Evolutionary conservation across 139 green algal genomes (phyloP), one percentile per base, ranked within the genome.

Genomic region (Picochlorum costavermella): DNA sequence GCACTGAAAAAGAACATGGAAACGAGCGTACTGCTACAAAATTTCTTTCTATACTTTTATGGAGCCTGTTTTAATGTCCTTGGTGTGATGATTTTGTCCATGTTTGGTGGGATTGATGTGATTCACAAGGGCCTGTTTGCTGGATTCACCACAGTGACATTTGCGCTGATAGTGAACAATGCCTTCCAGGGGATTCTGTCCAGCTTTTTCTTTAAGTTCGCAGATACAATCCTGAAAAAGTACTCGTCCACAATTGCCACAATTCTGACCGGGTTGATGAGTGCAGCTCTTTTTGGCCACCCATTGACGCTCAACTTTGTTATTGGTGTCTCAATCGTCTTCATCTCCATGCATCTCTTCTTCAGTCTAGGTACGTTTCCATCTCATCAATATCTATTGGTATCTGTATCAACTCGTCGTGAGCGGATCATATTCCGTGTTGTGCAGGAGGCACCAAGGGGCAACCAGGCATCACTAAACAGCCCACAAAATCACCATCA

Each of bases 41-140:
- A 97, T 81, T 95, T 97, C 74, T 96, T 96, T 77, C 80, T 97
- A 5, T 98, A 97, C 81, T 94, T 95, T 49, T 98, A 83, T 55
- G 91, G 91, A 36, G 57, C 63, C 13, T 60, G 72, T 43, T 97
- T 97, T 79, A 97, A 97, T 80, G 40, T 88, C 17, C 16, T 74
- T 3, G 86, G 82, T 11, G 60, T 76, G 30, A 66, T 74, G 48
- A 45, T 64, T 1, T 13, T 61, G 9, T 56, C 65, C 1, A 9
- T 23, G 3, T 51, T 69, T 28, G 45, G 60, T 13, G n/a, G 30
- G 0, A 55, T 62, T 11, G n/a, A 20, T 20, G 46, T 53, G 46
- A 53, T 23, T 53, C 33, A 40, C 33, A 40, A 40, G 6, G 46
- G 46, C 46, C 72, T 95, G n/a, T 86, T 96, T 46, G 20, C 31